Conservation (phyloP, 2,329 filamentous ascomycete genomes). For the Clarireedia sp. region DNA sequence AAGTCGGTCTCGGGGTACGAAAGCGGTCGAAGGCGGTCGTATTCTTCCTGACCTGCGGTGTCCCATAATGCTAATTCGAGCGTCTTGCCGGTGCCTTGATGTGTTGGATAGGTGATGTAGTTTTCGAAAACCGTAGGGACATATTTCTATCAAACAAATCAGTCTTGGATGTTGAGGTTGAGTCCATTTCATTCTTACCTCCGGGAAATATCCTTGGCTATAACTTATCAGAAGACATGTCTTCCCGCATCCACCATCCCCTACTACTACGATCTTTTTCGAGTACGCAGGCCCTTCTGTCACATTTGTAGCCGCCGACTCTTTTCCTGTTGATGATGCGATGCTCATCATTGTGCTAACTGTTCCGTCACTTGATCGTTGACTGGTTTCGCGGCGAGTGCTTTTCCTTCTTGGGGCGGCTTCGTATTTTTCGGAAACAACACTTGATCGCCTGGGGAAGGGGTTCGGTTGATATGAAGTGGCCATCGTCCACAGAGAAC, state of each 20-base stretch:
- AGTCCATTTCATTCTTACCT: constrained; percentile 49
- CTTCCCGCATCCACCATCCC: constrained; percentile 96
- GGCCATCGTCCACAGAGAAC: constrained; percentile 17
- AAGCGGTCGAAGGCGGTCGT: constrained; percentile 87
- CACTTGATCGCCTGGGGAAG: constrained; percentile 24
- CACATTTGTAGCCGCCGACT: constrained; percentile 74
- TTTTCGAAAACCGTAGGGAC: constrained; percentile 99
- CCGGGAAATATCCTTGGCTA: constrained; percentile 96
- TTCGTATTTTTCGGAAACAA: constrained; percentile 27
- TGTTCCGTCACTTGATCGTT: constrained; percentile 75
- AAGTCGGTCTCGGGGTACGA: constrained; percentile 98
- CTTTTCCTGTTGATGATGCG: constrained; percentile 58
- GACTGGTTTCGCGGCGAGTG: constrained; percentile 28
- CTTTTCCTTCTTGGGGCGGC: constrained; percentile 23
- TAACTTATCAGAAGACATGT: constrained; percentile 98
- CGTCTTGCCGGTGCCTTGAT: constrained; percentile 80
- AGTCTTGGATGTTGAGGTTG: not conserved
- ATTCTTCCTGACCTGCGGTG: constrained; percentile 97
- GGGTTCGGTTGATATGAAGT: constrained; percentile 27
- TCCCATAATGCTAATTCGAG: constrained; percentile 98
- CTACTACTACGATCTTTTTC: constrained; percentile 98
- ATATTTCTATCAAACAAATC: constrained; percentile 67
- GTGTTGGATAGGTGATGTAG: constrained; percentile 95
- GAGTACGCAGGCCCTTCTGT: constrained; percentile 90
- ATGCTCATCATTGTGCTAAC: constrained; percentile 77